Base-by-base conservation (phyloP, 345 rosid genomes). In the Rubroshorea leprosula region DNA sequence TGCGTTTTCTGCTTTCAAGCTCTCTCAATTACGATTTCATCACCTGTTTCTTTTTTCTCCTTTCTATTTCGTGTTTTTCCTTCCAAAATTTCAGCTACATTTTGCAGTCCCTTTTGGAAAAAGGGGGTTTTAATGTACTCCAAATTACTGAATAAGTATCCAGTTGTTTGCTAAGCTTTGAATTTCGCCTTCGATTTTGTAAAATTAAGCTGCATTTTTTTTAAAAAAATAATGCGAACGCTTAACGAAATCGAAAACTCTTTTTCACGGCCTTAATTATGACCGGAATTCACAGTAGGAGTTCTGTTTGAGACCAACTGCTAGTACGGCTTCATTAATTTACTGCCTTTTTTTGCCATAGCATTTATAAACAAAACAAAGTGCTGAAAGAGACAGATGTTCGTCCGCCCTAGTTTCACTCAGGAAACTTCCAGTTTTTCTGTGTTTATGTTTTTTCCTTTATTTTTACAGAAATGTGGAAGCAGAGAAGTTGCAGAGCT, bases 401-500 rank as follows among this genome's bases (percentile, higher is more conserved):
- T 48, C 16, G 23, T 18, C 1, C 10, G 22, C 18, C 18, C 20
- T 48, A n/a, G 5, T 6, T 21, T 48, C 23, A 8, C 5, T 19
- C n/a, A n/a, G n/a, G n/a, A 11, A 18, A 21, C 51, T 26, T 38
- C 5, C 0, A 13, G 25, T 60, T 23, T 27, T 22, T 49, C 23
- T 7, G 4, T 41, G 56, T 31, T 49, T 25, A 35, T 1, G 1
- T n/a, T 11, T 54, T 48, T 31, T 5, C 48, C 35, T 52, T 41
- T 23, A 2, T 23, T 23, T 54, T 69, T 50, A 6, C 73, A 87
- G 92, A 68, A 83, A 78, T 57, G 57, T 66, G 58, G 76, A 78
- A 59, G 67, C 76, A 64, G 84, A 74, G 74, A 51, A 64, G 82
- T 19, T 72, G 62, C 77, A 74, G 82, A 78, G 76, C 84, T 81